These are phyloP conservation scores for Luvunga scandens DNA, from an alignment of 345 rosid genomes.

Conservation along the genomic window DNA sequence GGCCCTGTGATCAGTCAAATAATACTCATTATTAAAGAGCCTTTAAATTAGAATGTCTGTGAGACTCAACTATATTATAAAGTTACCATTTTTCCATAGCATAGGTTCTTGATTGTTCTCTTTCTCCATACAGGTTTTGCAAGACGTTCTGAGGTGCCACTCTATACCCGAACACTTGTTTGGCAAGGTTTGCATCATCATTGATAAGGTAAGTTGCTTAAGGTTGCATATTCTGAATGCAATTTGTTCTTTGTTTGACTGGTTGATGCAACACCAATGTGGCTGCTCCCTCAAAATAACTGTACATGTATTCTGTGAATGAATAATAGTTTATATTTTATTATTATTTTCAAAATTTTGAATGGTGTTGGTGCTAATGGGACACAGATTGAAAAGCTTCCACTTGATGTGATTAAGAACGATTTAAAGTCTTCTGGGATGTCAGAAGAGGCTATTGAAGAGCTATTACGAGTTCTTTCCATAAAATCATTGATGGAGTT, in stretches of 20 bases:
- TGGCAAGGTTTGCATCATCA: constrained; percentile 77
- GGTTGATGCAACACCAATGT: constrained; percentile 3
- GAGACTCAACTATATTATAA: not conserved
- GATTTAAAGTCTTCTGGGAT: constrained; percentile 67
- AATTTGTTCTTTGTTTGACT: not conserved
- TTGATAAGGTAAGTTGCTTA: constrained; percentile 77
- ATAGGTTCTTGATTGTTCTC: not conserved
- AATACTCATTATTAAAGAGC: not conserved
- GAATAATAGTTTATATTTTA: not conserved
- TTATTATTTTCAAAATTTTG: not conserved
- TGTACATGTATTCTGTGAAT: not conserved
- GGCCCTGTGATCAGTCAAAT: not conserved
- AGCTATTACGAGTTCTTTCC: constrained; percentile 73
- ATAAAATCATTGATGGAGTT: constrained; percentile 68
- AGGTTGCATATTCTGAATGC: not conserved
- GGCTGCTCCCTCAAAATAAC: not conserved
- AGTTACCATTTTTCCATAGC: not conserved
- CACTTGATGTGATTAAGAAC: constrained; percentile 66
- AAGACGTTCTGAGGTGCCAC: constrained; percentile 70
- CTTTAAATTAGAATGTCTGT: not conserved
- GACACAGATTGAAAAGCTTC: constrained; percentile 74
- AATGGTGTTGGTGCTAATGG: constrained; percentile 5
- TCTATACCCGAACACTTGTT: constrained; percentile 68
- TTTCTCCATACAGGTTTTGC: constrained; percentile 60
- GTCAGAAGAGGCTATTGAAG: constrained; percentile 61